Evolutionary conservation across 306 rosid genomes (phyloP), one percentile per base, ranked within the genome.

Genomic region (Geum urbanum): DNA sequence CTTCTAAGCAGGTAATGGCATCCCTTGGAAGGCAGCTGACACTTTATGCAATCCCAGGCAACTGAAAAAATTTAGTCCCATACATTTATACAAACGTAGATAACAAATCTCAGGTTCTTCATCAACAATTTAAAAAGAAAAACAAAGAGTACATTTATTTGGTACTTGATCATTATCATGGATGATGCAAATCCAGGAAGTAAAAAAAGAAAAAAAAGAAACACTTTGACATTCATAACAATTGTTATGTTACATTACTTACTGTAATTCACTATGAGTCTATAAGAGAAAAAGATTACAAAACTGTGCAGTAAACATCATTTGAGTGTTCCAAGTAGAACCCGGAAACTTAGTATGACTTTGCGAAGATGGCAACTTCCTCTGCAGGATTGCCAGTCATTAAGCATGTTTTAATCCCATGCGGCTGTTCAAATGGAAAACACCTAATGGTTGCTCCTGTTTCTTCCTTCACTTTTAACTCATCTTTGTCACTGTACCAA

Each of bases 381-480:
- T 81, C 86, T 5, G 97, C 95, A 66, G 88, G 79, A 48, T 88
- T 79, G 69, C 96, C 92, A 3, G 95, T 94, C 97, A 94, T 90
- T 79, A 89, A 73, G 82, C 97, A 92, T 55, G 66, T 76, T 79
- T 91, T 90, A 58, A 50, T 69, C 76, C 96, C 96, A 43, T 65
- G 75, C 9, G 97, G 88, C 79, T 90, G 97, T 46, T 90, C 88
- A 69, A 94, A 94, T 70, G 97, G 98, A 78, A 84, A 90, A 74
- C 98, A 94, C 85, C 98, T 87, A 40, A 94, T 84, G 71, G 98
- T 94, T 72, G 98, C 98, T 50, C 97, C 96, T 0, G 97, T 94
- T 82, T 94, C 99, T 83, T 94, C 99, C 72, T 90, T 90, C 63
- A 94, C 95, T 87, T 85, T 88, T 76, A 83, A 67, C 78, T 91